These are phyloP conservation scores for Dipteronia sinensis DNA, from an alignment of 345 rosid genomes.

Conservation along the genomic window DNA sequence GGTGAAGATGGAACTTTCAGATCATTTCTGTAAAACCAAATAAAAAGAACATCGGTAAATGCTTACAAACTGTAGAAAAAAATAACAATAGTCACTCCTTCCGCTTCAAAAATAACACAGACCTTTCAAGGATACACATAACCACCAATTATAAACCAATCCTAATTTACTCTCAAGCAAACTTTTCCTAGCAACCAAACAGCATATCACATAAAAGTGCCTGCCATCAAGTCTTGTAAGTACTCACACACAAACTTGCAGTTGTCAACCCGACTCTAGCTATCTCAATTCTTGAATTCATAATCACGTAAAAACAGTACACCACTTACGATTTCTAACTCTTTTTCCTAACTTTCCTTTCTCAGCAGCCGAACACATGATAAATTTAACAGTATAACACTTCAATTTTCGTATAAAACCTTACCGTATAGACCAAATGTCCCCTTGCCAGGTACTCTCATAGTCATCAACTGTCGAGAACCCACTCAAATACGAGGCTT, in stretches of 20 bases:
- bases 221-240: too few relatives aligned
- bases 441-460: constrained; percentile 21
- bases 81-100: background rate
- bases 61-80: background rate
- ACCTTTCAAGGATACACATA: background rate
- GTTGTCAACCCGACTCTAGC: background rate
- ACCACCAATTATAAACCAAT: background rate
- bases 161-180: background rate
- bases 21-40: constrained; percentile 13
- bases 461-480: constrained; percentile 7
- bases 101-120: background rate
- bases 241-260: background rate
- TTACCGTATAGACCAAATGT: constrained; percentile 25
- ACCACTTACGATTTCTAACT: background rate
- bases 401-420: background rate
- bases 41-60: background rate
- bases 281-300: too few relatives aligned
- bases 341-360: background rate
- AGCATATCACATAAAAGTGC: too few relatives aligned
- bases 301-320: background rate
- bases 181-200: background rate
- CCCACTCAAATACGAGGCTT: constrained; percentile 2
- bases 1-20: constrained; percentile 22
- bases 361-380: background rate
- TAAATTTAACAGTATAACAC: background rate